Evolutionary conservation across 352 stramenopile species (phyloP).

Genomic region (Phytophthora pseudosyringae): DNA sequence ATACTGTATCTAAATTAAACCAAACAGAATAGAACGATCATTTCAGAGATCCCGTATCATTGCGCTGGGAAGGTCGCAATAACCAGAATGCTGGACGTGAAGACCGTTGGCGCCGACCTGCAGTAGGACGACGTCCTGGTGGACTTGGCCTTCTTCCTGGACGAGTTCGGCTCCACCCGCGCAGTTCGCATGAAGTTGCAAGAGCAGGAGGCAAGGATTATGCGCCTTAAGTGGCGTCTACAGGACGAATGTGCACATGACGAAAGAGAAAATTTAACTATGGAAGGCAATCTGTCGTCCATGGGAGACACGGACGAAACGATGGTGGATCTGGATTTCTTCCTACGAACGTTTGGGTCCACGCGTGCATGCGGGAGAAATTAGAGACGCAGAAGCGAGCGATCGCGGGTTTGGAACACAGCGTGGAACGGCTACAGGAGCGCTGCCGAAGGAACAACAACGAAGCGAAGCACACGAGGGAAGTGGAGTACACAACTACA

Average conservation of each 20-base stretch:
- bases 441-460: neutral
- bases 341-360: neutral
- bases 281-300: no score
- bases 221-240: neutral
- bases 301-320: neutral
- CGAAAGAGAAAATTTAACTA: no score
- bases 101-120: constrained; percentile 1
- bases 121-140: constrained; percentile 10
- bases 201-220: neutral
- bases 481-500: neutral
- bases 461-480: neutral
- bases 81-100: constrained; percentile 7
- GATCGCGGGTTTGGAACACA: neutral
- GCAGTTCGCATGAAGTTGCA: constrained; percentile 8
- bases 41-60: neutral
- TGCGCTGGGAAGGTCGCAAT: neutral
- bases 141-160: constrained; percentile 23
- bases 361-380: neutral
- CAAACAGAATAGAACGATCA: neutral
- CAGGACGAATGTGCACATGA: no score
- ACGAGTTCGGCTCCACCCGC: constrained; percentile 21
- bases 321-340: neutral
- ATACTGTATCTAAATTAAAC: neutral
- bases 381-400: neutral
- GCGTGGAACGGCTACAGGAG: neutral